Conservation (phyloP, 2,329 filamentous ascomycete genomes). For the Daldinia sp. region DNA sequence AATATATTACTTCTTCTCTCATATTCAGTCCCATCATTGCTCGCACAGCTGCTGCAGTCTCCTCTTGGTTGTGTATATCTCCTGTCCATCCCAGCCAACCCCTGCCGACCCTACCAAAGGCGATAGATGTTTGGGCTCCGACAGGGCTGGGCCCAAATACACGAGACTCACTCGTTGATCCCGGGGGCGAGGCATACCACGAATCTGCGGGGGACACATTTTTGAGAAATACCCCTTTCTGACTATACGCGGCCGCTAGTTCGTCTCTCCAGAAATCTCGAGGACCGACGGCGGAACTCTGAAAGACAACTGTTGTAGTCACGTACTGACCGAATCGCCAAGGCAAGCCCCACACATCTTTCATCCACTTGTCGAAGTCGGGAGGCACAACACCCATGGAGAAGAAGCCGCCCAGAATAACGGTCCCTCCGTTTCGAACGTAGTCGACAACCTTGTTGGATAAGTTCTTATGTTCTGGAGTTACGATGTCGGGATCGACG, state of each 20-base stretch:
- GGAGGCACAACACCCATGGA: neutral
- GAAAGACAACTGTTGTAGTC: conserved; percentile 1
- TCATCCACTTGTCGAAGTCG: conserved; percentile 8
- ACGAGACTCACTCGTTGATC: neutral
- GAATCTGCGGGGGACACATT: conserved; percentile 2
- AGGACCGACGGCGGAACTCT: conserved; percentile 3
- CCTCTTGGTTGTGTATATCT: neutral
- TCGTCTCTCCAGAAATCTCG: neutral
- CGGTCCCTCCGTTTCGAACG: conserved; percentile 3
- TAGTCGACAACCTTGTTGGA: conserved; percentile 7
- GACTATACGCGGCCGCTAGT: neutral
- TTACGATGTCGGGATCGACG: conserved; percentile 1
- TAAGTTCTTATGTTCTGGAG: neutral
- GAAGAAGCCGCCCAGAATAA: conserved; percentile 7
- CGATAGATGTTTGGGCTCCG: conserved; percentile 4
- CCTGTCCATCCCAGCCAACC: conserved; percentile 16
- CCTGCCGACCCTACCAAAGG: neutral
- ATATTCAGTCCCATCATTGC: conserved; percentile 17
- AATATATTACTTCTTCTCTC: neutral
- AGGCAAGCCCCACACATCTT: conserved; percentile 1
- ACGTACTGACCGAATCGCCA: conserved; percentile 1
- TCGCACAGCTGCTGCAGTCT: conserved; percentile 1
- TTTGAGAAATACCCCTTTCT: conserved; percentile 4
- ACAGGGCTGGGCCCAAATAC: neutral
- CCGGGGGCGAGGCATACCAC: conserved; percentile 1